Conservation (phyloP, 257 asterid species). For the Petunia axillaris region DNA sequence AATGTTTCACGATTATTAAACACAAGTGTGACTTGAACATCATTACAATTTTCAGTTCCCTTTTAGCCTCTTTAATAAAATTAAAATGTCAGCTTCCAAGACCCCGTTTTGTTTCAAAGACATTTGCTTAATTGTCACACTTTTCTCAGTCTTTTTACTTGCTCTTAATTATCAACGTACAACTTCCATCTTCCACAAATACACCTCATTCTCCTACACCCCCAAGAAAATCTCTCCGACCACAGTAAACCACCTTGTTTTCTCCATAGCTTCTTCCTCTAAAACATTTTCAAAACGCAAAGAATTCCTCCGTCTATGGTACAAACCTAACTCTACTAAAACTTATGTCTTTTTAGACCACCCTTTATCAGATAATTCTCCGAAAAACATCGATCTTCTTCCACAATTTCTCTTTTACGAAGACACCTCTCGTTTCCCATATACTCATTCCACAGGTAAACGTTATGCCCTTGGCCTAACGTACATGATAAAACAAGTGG, state of each 20-base stretch:
- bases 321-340: not conserved
- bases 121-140: conserved; percentile 6
- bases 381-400: not conserved
- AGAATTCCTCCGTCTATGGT: conserved; percentile 20
- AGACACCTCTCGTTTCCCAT: not conserved
- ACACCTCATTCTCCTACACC: not conserved
- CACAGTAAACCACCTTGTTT: conserved; percentile 23
- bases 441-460: not conserved
- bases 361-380: not conserved
- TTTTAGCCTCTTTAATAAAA: not conserved
- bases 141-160: conserved; percentile 4
- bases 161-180: conserved; percentile 13
- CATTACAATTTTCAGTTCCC: not conserved
- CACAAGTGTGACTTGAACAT: not conserved
- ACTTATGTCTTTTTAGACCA: conserved; percentile 9
- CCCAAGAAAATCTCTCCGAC: not conserved
- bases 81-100: conserved; percentile 18
- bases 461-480: conserved; percentile 23
- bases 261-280: conserved; percentile 30
- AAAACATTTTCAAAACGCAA: conserved; percentile 22
- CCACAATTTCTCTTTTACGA: conserved; percentile 20
- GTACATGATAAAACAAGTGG: conserved; percentile 24
- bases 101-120: conserved; percentile 23
- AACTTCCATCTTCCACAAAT: not conserved
- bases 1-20: not conserved